Percentiles rank a stretch among this genome's conserved stretches.
phyloP scores from a whole-genome alignment of 495 filamentous ascomycete genomes.

The Talaromyces borbonicus region DNA sequence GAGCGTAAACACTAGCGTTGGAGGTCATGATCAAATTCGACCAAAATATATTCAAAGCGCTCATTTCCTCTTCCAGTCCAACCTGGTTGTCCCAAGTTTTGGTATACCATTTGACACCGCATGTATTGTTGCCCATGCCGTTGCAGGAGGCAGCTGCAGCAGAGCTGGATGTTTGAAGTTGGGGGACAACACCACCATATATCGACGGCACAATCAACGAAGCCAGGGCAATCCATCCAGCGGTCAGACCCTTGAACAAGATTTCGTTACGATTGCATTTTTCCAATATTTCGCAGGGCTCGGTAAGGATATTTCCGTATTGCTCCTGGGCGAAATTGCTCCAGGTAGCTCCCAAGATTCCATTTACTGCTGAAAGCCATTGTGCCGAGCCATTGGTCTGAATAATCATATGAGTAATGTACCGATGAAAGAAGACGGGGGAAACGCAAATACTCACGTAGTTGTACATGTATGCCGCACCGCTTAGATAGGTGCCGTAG shows the following conservation, averaged over 20 bases:
- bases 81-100: constrained; percentile 48
- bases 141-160: constrained; percentile 59
- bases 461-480: constrained; percentile 64
- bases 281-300: constrained; percentile 54
- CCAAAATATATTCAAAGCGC: constrained; percentile 35
- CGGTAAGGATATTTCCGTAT: constrained; percentile 48
- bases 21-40: constrained; percentile 6
- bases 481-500: constrained; percentile 55
- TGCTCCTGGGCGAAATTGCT: constrained; percentile 43
- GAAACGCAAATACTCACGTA: constrained; percentile 23
- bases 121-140: constrained; percentile 48
- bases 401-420: constrained; percentile 9
- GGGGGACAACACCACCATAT: constrained; percentile 46
- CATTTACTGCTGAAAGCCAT: constrained; percentile 49
- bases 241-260: constrained; percentile 63
- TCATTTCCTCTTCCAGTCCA: constrained; percentile 39
- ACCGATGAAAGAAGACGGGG: background rate
- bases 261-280: constrained; percentile 56
- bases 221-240: constrained; percentile 61
- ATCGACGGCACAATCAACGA: constrained; percentile 50
- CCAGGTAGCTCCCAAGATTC: constrained; percentile 40
- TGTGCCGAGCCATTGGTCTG: constrained; percentile 31
- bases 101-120: constrained; percentile 61
- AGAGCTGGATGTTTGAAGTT: constrained; percentile 50
- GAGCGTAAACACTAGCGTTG: constrained; percentile 5